These are phyloP conservation scores for Colletotrichum sp. DNA, from an alignment of 2,329 filamentous ascomycete species.

Conservation along the genomic window DNA sequence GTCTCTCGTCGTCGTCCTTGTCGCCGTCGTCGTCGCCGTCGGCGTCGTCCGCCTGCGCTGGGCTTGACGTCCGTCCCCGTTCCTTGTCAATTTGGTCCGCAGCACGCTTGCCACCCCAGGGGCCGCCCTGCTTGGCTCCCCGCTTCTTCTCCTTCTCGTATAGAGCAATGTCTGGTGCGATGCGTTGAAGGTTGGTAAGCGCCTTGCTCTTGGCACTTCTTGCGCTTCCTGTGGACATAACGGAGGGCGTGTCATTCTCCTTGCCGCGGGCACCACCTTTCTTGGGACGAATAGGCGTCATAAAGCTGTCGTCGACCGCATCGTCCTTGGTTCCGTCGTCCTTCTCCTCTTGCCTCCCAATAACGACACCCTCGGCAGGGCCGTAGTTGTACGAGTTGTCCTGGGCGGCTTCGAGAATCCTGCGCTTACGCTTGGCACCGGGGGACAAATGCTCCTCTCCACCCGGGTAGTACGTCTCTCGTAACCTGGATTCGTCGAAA, in stretches of 20 bases:
- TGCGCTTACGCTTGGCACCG: slow-evolving; percentile 52
- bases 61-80: slow-evolving; percentile 19
- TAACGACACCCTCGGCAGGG: slow-evolving; percentile 51
- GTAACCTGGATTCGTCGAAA: slow-evolving; percentile 68
- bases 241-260: slow-evolving; percentile 83
- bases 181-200: slow-evolving; percentile 73
- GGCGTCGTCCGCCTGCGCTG: slow-evolving; percentile 21
- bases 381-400: slow-evolving; percentile 55
- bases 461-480: slow-evolving; percentile 74
- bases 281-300: slow-evolving; percentile 59
- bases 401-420: slow-evolving; percentile 53
- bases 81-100: slow-evolving; percentile 61
- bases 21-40: slow-evolving; percentile 46
- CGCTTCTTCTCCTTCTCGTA: slow-evolving; percentile 96
- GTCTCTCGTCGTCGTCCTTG: slow-evolving; percentile 55
- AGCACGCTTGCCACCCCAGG: slow-evolving; percentile 69
- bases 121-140: slow-evolving; percentile 47
- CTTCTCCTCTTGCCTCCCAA: slow-evolving; percentile 43
- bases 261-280: slow-evolving; percentile 65
- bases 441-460: slow-evolving; percentile 50
- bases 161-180: slow-evolving; percentile 84
- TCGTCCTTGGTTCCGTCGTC: slow-evolving; percentile 44
- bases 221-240: slow-evolving; percentile 65
- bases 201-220: slow-evolving; percentile 90
- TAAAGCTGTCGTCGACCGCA: slow-evolving; percentile 34